Evolutionary conservation across 805 yeast species (phyloP), one percentile per base, ranked within the genome.

Genomic region (Kuraishia capsulata): DNA sequence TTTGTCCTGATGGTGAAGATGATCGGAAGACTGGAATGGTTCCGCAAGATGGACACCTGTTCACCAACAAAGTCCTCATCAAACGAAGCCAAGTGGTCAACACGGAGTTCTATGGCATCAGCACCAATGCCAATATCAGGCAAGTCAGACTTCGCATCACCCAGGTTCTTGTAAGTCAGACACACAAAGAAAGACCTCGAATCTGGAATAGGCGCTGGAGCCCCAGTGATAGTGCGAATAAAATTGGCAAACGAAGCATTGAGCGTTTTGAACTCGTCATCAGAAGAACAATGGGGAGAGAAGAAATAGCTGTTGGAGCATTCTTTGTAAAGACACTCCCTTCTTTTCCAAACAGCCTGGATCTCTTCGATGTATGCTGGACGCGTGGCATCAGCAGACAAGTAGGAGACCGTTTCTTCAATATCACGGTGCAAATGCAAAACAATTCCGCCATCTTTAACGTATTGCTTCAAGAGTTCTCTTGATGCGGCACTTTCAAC

Each of bases 391-490:
- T 92, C 99, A 39, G 78, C 59, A 13, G 72, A 71, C 46, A 92
- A 70, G 57, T 85, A 87, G 8, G 69, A 65, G 30, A 88, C 76
- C 23, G 95, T 86, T 47, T 85, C 82, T 41, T 77, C 79, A 44
- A 90, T 72, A 50, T 85, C 84, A 47, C 99, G 80, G 57, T 90
- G 97, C 42, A 92, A 69, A 51, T 92, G 97, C 39, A 92, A 66
- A 10, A 92, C 97, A 45, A 84, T 71, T 30, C 96, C 95, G 11
- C 59, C 45, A 18, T 62, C 50, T 5, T 61, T 59, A 30, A 57
- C 51, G 56, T 77, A 83, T 5, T 65, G 54, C 48, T 78, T 70
- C 56, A 92, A 66, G 5, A 75, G 46, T 9, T 67, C 67, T 49
- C 97, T 73, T 4, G 94, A 77, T n/a, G 58, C 71, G 5, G 68